phyloP scores from a whole-genome alignment of 2,329 filamentous ascomycete species.

The Coniochaeta prunicola region DNA sequence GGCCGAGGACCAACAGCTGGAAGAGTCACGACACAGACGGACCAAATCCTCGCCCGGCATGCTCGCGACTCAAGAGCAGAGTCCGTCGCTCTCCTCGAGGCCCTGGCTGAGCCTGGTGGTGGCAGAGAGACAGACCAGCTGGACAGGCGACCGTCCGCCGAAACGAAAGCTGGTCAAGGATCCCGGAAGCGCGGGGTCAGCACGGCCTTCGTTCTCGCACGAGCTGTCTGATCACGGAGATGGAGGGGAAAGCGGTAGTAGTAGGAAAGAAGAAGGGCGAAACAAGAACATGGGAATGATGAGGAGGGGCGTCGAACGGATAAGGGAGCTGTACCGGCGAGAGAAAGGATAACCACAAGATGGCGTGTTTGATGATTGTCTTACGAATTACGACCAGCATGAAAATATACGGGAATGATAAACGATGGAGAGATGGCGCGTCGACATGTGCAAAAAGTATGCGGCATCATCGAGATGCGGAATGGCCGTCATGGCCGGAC shows the following conservation, averaged over 20 bases:
- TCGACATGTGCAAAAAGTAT: no score
- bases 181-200: constrained; percentile 9
- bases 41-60: neutral
- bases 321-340: neutral
- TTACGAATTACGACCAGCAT: neutral
- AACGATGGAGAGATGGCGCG: no score
- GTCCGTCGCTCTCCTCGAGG: neutral
- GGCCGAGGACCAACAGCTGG: neutral
- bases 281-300: neutral
- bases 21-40: neutral
- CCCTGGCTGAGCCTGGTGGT: neutral
- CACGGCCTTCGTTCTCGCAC: constrained; percentile 8
- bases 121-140: neutral
- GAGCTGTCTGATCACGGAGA: constrained; percentile 6
- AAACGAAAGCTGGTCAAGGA: constrained; percentile 16
- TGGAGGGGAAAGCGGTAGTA: neutral
- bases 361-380: neutral
- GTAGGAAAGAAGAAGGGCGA: neutral
- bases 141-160: constrained; percentile 7
- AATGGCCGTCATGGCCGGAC: no score
- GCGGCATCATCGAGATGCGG: no score
- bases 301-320: neutral
- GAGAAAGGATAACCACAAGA: neutral
- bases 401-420: no score
- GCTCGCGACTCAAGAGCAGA: neutral